Conservation (phyloP, 2,329 filamentous ascomycete species). For the Fusarium subglutinans region DNA sequence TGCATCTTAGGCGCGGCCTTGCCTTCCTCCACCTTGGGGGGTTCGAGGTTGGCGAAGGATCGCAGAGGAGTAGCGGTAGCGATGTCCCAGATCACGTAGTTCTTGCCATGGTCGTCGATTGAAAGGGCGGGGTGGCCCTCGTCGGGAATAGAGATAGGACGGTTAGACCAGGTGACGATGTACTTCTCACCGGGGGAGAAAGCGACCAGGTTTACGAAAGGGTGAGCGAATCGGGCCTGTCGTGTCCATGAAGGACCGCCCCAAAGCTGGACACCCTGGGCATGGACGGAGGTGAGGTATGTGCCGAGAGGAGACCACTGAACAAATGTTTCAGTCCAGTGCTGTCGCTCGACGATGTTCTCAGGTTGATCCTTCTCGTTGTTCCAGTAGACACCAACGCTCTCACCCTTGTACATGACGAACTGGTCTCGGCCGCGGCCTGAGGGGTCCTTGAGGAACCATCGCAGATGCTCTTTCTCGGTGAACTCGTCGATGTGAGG, state of each 20-base stretch:
- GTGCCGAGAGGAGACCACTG: slow-evolving; percentile 98
- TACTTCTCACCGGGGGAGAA: slow-evolving; percentile 96
- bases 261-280: slow-evolving; percentile 97
- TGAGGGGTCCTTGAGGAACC: slow-evolving; percentile 85
- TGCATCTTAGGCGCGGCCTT: slow-evolving; percentile 87
- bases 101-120: slow-evolving; percentile 96
- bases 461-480: slow-evolving; percentile 94
- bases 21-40: slow-evolving; percentile 65
- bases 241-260: slow-evolving; percentile 89
- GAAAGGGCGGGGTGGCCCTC: slow-evolving; percentile 84
- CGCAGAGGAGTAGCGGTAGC: slow-evolving; percentile 88
- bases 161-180: slow-evolving; percentile 94
- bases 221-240: slow-evolving; percentile 92
- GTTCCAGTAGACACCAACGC: slow-evolving; percentile 97
- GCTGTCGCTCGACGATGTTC: slow-evolving; percentile 86
- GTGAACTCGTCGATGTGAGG: slow-evolving; percentile 85
- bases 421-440: slow-evolving; percentile 92
- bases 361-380: slow-evolving; percentile 93
- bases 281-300: slow-evolving; percentile 92
- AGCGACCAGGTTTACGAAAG: slow-evolving; percentile 93
- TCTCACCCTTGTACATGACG: slow-evolving; percentile 90
- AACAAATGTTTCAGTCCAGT: slow-evolving; percentile 98
- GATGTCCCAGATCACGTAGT: slow-evolving; percentile 99
- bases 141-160: slow-evolving; percentile 91
- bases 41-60: slow-evolving; percentile 91